These are phyloP conservation scores for Aspergillus udagawae DNA, from an alignment of 2,329 filamentous ascomycete genomes.

Conservation along the genomic window DNA sequence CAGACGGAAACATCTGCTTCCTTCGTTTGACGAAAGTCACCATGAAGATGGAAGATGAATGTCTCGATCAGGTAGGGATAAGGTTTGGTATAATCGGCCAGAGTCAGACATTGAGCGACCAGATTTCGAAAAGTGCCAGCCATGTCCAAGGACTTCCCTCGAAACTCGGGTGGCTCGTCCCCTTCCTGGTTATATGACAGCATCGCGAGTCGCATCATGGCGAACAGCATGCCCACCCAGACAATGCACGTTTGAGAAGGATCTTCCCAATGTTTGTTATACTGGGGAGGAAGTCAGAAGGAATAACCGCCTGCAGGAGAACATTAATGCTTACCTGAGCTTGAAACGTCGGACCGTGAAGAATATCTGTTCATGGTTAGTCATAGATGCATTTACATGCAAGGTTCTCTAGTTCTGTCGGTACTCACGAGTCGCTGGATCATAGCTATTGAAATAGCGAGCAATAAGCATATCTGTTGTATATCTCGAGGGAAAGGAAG, in stretches of 20 bases:
- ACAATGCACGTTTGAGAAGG: constrained; percentile 55
- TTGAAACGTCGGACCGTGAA: constrained; percentile 82
- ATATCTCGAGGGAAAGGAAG: constrained; percentile 73
- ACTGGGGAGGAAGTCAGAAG: constrained; percentile 37
- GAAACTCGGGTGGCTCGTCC: constrained; percentile 61
- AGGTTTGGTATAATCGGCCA: constrained; percentile 62
- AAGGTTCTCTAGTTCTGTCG: neutral
- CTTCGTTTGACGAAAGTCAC: constrained; percentile 56
- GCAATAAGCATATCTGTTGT: constrained; percentile 80
- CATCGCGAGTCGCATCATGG: constrained; percentile 62
- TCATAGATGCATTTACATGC: neutral
- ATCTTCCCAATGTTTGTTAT: constrained; percentile 59
- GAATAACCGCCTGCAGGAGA: neutral
- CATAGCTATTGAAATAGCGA: constrained; percentile 83
- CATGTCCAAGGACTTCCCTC: constrained; percentile 51
- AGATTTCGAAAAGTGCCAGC: constrained; percentile 46
- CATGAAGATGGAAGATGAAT: constrained; percentile 58
- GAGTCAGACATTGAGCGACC: constrained; percentile 59
- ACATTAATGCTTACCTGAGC: constrained; percentile 51
- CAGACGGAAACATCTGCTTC: constrained; percentile 60
- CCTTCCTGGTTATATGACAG: constrained; percentile 59
- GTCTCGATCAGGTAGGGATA: constrained; percentile 59
- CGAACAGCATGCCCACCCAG: constrained; percentile 60
- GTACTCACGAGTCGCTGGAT: constrained; percentile 57
- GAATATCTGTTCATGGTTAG: constrained; percentile 50